These are phyloP conservation scores for Penicillium olsonii DNA, from an alignment of 2,329 filamentous ascomycete genomes.

Conservation along the genomic window DNA sequence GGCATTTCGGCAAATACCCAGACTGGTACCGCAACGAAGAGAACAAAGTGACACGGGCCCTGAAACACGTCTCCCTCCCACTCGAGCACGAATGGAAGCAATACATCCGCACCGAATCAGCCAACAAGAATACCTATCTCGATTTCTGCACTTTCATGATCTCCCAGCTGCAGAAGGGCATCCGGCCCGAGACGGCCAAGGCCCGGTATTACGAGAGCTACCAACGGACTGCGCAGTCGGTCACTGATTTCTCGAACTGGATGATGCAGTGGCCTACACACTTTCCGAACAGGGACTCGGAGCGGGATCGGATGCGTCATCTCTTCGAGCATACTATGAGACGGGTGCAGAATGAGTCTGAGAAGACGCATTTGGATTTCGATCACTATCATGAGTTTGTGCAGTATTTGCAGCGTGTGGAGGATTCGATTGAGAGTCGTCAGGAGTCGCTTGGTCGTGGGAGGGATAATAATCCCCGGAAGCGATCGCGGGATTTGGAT, in stretches of 20 bases:
- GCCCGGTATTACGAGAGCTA: slow-evolving; percentile 2
- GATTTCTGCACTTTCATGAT: slow-evolving; percentile 16
- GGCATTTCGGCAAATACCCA: slow-evolving; percentile 8
- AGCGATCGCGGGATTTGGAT: slow-evolving; percentile 1
- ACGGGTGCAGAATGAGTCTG: neutral
- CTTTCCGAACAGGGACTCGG: slow-evolving; percentile 3
- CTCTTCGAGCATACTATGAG: slow-evolving; percentile 11
- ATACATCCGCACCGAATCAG: neutral
- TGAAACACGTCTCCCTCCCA: slow-evolving; percentile 6
- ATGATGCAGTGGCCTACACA: slow-evolving; percentile 10
- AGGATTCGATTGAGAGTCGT: slow-evolving; percentile 1
- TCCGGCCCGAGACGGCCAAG: neutral
- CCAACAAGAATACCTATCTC: slow-evolving; percentile 2
- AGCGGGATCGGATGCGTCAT: slow-evolving; percentile 14
- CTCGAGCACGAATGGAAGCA: slow-evolving; percentile 10
- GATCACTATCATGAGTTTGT: slow-evolving; percentile 11
- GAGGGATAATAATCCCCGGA: slow-evolving; percentile 6
- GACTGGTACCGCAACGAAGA: slow-evolving; percentile 2
- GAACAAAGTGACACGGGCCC: slow-evolving; percentile 6
- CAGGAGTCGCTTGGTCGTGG: neutral
- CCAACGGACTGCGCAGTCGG: slow-evolving; percentile 6
- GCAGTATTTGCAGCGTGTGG: slow-evolving; percentile 5
- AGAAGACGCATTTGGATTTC: slow-evolving; percentile 11
- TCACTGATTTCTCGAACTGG: slow-evolving; percentile 11
- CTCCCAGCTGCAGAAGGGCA: slow-evolving; percentile 4